Evolutionary conservation across 2,329 filamentous ascomycete genomes (phyloP), one percentile per base, ranked within the genome.

Genomic region (Penicillium capsulatum): DNA sequence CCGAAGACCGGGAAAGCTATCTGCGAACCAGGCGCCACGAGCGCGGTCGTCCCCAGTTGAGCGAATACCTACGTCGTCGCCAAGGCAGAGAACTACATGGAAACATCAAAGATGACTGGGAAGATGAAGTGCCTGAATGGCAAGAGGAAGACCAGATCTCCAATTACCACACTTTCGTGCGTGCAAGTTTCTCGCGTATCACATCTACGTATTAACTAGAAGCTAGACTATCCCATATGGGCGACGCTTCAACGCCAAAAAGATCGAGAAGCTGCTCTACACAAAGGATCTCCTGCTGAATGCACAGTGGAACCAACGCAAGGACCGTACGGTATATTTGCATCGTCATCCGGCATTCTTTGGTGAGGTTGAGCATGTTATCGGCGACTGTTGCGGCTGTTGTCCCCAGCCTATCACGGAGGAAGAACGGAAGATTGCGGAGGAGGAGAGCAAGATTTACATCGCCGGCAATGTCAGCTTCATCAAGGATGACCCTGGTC

Each of bases 271-370:
- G 57, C 71, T 94, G 0, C 77, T 89, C 31, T 94, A 87, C 57
- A 86, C 83, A 2, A 83, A 86, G 48, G 88, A 94, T 58, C 63
- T 94, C 13, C 72, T 94, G 6, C 75, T 94, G 13, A 92, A 94
- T 53, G 85, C 85, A 0, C 86, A 94, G 58, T 94, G 88, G 87
- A 94, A 92, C 53, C 80, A 83, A 47, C 72, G 76, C 1, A 80
- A 86, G 45, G 81, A 88, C 29, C 77, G 87, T n/a, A 71, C 81
- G 17, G 82, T 90, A 1, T 79, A 86, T 45, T 71, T 94, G 4
- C 88, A 94, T 64, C 79, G 88, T 2, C 88, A 94, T 54, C 87
- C 88, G 3, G 86, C 84, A 9, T 94, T 94, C 61, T 91, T 94
- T 54, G 87, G 88, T 0, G 76, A 79, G 19, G 79, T 83, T 4